Percentiles rank a stretch among this genome's conserved stretches.
Conservation (phyloP, 2,329 filamentous ascomycete species). For the Lizonia empirigonia region DNA sequence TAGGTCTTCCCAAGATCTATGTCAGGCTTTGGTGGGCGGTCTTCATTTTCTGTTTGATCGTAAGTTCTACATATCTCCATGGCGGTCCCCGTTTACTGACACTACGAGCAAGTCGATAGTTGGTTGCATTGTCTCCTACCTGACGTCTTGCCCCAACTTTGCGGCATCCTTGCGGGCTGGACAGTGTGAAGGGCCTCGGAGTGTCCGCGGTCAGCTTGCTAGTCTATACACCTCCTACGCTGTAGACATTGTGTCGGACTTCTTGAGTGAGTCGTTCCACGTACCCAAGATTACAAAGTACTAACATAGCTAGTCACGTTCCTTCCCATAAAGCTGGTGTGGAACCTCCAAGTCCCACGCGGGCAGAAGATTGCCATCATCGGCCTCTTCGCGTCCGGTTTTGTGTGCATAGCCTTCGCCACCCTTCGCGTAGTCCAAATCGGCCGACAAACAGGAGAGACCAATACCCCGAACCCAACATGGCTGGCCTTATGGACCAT, state of each 20-base stretch:
- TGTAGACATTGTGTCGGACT: slow-evolving; percentile 45
- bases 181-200: slow-evolving; percentile 34
- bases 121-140: slow-evolving; percentile 35
- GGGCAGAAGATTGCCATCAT: slow-evolving; percentile 45
- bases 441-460: slow-evolving; percentile 29
- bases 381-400: slow-evolving; percentile 29
- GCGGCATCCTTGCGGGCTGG: slow-evolving; percentile 27
- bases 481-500: slow-evolving; percentile 47
- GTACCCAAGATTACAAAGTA: too few relatives aligned
- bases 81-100: too few relatives aligned
- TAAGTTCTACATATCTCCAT: too few relatives aligned
- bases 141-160: slow-evolving; percentile 46
- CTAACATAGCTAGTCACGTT: slow-evolving; percentile 40
- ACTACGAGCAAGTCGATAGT: not conserved
- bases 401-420: slow-evolving; percentile 31
- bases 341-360: slow-evolving; percentile 42
- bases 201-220: slow-evolving; percentile 38
- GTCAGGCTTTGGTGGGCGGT: slow-evolving; percentile 48
- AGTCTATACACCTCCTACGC: slow-evolving; percentile 47
- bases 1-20: slow-evolving; percentile 38
- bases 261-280: slow-evolving; percentile 36
- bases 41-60: slow-evolving; percentile 42
- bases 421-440: slow-evolving; percentile 41
- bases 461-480: slow-evolving; percentile 32
- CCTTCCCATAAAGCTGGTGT: slow-evolving; percentile 46